Evolutionary conservation across 2,329 filamentous ascomycete species (phyloP), one percentile per base, ranked within the genome.

Genomic region (Penicillium aurantiogriseum): DNA sequence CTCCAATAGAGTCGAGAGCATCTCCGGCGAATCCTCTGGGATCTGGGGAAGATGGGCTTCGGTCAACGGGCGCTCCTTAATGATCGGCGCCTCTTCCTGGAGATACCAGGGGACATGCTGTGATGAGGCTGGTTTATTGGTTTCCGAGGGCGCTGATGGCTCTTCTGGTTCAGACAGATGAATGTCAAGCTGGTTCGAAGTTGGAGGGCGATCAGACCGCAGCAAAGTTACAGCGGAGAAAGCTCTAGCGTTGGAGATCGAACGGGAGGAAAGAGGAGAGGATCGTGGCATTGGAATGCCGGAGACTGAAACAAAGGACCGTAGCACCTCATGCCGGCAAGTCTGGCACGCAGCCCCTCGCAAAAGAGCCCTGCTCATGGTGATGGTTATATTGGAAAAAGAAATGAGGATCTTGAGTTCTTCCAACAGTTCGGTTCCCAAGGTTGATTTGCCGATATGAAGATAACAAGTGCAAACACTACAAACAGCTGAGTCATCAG

Each of bases 61-160:
- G 36, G 81, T 76, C 49, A 84, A 67, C 4, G 77, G 71, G 36
- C 72, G 71, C n/a, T 77, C 69, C 33, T 76, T 69, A 9, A 71
- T 60, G 7, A 67, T 61, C 13, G 78, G 74, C 6, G 76, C 67
- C 59, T 90, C 83, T 63, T 90, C 86, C 69, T 94, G 87, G 23
- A 75, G 85, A 74, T 97, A 97, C 94, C 94, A 97, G 6, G 90
- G 90, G 8, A 86, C 74, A 52, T 73, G 70, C 21, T 63, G 51
- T 9, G 66, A 51, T 7, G 63, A 25, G 11, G 62, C 50, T 1
- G 59, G 31, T 2, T 44, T 36, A 19, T 46, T 51, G 29, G 39
- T 40, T 9, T 57, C 55, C 23, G 44, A 7, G 11, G 55, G 40
- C 2, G 45, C 17, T 6, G 60, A 42, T 6, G 46, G 55, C 8